phyloP scores from a whole-genome alignment of 2,329 filamentous ascomycete genomes.

The Cercospora brassicicola region DNA sequence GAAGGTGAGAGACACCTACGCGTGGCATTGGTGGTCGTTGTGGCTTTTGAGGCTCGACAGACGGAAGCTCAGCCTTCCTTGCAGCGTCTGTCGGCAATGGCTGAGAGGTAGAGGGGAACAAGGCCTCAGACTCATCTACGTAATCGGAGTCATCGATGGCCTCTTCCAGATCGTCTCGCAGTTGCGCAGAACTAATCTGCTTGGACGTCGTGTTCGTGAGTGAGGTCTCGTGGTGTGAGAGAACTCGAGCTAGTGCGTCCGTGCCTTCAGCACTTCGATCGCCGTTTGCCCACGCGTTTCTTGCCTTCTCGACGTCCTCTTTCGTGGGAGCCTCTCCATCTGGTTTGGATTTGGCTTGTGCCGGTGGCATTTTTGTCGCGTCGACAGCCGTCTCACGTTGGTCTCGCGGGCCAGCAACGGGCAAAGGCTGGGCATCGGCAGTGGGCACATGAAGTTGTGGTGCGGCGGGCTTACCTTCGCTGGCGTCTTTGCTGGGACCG shows the following conservation, averaged over 20 bases:
- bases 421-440: conserved; percentile 23
- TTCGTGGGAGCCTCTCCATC: conserved; percentile 21
- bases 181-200: conserved; percentile 3
- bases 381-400: conserved; percentile 10
- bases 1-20: conserved; percentile 51
- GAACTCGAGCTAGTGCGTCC: conserved; percentile 34
- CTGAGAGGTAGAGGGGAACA: conserved; percentile 3
- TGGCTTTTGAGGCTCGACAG: conserved; percentile 26
- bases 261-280: conserved; percentile 35
- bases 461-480: conserved; percentile 13
- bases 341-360: conserved; percentile 1
- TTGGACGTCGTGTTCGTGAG: conserved; percentile 22
- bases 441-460: conserved; percentile 25
- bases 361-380: not conserved
- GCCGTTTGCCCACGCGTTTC: conserved; percentile 30
- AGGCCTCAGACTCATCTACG: conserved; percentile 18
- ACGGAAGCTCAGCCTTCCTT: not conserved
- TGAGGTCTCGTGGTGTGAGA: conserved; percentile 34
- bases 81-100: not conserved
- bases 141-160: conserved; percentile 30
- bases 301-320: conserved; percentile 31
- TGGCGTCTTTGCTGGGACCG: conserved; percentile 16
- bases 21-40: conserved; percentile 43
- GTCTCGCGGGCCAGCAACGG: conserved; percentile 16
- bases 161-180: conserved; percentile 23